These are phyloP conservation scores for Ustilago shanxiensis DNA, from an alignment of 1,284 basidiomycete species.

Conservation along the genomic window DNA sequence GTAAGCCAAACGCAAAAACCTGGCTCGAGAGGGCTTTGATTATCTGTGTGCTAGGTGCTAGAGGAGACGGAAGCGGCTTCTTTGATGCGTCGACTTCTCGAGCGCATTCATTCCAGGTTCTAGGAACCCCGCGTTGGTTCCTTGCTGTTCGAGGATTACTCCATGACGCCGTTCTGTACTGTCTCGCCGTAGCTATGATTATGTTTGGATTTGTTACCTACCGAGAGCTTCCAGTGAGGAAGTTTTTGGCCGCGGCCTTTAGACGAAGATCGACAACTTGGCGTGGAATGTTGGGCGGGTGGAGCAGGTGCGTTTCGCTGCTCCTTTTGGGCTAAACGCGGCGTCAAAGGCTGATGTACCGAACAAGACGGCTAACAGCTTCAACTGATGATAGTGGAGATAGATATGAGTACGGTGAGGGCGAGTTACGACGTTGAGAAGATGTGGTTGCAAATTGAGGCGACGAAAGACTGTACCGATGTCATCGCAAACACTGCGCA, in stretches of 20 bases:
- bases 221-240: constrained; percentile 54
- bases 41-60: neutral
- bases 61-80: neutral
- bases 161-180: neutral
- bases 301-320: constrained; percentile 44
- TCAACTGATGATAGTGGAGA: constrained; percentile 11
- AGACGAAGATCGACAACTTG: constrained; percentile 55
- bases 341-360: constrained; percentile 36
- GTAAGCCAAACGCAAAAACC: neutral
- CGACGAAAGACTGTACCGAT: neutral
- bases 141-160: neutral
- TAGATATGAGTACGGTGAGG: neutral
- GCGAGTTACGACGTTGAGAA: neutral
- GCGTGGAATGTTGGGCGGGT: constrained; percentile 53
- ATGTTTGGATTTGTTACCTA: constrained; percentile 8
- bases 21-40: neutral
- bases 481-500: neutral
- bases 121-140: neutral
- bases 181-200: neutral
- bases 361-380: constrained; percentile 32
- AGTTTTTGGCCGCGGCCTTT: constrained; percentile 59
- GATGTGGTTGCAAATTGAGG: too few relatives aligned
- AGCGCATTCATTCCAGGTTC: neutral
- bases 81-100: neutral
- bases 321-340: constrained; percentile 29